Evolutionary conservation across 2,329 filamentous ascomycete species (phyloP), one percentile per base, ranked within the genome.

Genomic region (Stagonosporopsis chrysanthemi): DNA sequence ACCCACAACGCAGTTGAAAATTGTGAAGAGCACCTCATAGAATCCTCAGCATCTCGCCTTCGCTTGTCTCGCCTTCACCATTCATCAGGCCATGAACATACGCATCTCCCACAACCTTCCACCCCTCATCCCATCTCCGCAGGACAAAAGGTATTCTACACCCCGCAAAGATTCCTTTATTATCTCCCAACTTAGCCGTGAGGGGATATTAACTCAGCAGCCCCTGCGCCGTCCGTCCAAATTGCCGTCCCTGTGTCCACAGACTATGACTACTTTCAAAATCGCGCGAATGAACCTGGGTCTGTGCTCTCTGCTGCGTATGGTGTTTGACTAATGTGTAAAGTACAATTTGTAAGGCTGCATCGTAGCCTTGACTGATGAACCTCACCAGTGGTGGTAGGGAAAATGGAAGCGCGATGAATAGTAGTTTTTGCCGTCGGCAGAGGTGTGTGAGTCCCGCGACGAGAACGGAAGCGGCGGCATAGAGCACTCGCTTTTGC

Each of bases 31-130:
- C 5, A n/a, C 31, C 28, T 45, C 17, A 45, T 0, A 45, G 2
- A 15, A 45, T 45, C 2, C 8, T 14, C 6, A 47, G 5, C 28
- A 51, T 35, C 29, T 42, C 39, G 9, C 47, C 47, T 15, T 42
- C 28, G 9, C 17, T 26, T 17, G 4, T n/a, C 12, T 51, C 47
- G 2, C 28, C 38, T 29, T 51, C 38, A 1, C 38, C 47, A n/a
- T 51, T 36, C 38, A 51, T 51, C 17, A 42, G 2, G 17, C 38
- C 47, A 36, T 51, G 47, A 1, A 51, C 8, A 42, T 51, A 42
- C 4, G 47, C 15, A 19, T 51, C 47, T 5, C 47, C 47, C 17
- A 51, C 39, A 8, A 51, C 19, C 29, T 36, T 42, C 6, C 29
- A 42, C 12, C 47, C 28, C 8, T 14, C 6, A 2, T 43, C 14